A percentile compares a stretch with the other conserved stretches of the same genome.
Evolutionary conservation across 345 rosid genomes (phyloP).

Genomic region (Clausena lansium): DNA sequence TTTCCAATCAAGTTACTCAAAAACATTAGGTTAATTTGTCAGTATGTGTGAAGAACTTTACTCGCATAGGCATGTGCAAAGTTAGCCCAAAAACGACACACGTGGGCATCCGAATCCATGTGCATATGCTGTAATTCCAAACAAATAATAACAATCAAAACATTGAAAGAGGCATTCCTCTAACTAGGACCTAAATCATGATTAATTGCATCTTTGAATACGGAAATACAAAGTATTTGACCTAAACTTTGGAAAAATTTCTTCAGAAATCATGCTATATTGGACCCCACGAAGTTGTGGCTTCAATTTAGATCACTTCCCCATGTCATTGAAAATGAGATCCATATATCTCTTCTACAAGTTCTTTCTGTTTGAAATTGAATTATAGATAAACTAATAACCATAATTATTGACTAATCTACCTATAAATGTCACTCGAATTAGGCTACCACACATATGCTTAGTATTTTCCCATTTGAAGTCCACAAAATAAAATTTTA

Average conservation of each 20-base stretch:
- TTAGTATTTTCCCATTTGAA: not conserved
- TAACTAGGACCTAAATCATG: conserved; percentile 22
- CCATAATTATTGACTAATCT: not conserved
- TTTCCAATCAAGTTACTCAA: not conserved
- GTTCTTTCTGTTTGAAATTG: not conserved
- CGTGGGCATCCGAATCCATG: conserved; percentile 3
- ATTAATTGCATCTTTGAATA: conserved; percentile 3
- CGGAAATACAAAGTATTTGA: conserved; percentile 13
- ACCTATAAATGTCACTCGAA: not conserved
- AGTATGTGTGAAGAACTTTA: not conserved
- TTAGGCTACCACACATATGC: not conserved
- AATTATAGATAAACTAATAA: not conserved
- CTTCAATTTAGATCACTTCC: not conserved
- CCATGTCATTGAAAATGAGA: conserved; percentile 9
- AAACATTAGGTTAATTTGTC: not conserved
- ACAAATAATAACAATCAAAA: not conserved
- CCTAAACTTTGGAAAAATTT: conserved; percentile 13
- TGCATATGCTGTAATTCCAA: not conserved
- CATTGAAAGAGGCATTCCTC: conserved; percentile 26
- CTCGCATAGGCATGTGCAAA: conserved; percentile 13
- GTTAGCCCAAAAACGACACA: not conserved
- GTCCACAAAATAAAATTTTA: not conserved
- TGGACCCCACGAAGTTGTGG: conserved; percentile 19
- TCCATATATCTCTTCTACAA: not conserved
- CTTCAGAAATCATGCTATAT: conserved; percentile 6